A percentile compares a stretch with the other conserved stretches of the same genome.
phyloP scores from a whole-genome alignment of 345 rosid genomes.

The Aquilaria yunnanensis region DNA sequence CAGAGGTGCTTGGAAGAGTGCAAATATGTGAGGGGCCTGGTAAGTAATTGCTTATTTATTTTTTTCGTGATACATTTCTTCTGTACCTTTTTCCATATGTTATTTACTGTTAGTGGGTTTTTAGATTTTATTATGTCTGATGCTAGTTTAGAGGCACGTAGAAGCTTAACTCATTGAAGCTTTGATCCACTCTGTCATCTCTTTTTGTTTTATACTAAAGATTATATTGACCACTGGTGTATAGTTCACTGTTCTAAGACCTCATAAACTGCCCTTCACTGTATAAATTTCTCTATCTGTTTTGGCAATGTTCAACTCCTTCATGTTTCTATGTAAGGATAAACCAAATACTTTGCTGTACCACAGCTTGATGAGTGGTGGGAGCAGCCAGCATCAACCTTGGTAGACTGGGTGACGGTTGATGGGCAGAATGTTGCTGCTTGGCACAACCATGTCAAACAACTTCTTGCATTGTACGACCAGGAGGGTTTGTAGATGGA shows the following conservation, averaged over 20 bases:
- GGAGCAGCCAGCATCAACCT: conserved; percentile 94
- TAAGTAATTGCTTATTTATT: conserved; percentile 29
- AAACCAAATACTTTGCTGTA: not conserved
- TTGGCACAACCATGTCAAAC: conserved; percentile 91
- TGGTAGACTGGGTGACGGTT: conserved; percentile 83
- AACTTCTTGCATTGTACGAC: conserved; percentile 79
- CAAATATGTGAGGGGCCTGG: conserved; percentile 77
- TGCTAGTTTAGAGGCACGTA: too few species aligned
- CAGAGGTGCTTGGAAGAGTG: conserved; percentile 70
- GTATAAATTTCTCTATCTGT: too few species aligned
- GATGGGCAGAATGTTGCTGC: conserved; percentile 81
- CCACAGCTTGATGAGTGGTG: conserved; percentile 91
- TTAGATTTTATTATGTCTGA: too few species aligned
- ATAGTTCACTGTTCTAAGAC: too few species aligned
- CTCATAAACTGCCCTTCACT: too few species aligned
- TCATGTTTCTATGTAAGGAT: too few species aligned
- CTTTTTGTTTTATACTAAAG: too few species aligned
- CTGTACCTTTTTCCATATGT: not conserved
- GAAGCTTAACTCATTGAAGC: too few species aligned
- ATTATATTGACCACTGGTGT: too few species aligned
- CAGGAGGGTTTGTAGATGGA: conserved; percentile 41
- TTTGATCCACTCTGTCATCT: too few species aligned
- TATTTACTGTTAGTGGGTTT: not conserved
- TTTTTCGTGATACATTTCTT: not conserved
- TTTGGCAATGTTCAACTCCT: not conserved